Base-by-base conservation (phyloP, 2,329 filamentous ascomycete genomes). In the Parastagonospora nodorum region DNA sequence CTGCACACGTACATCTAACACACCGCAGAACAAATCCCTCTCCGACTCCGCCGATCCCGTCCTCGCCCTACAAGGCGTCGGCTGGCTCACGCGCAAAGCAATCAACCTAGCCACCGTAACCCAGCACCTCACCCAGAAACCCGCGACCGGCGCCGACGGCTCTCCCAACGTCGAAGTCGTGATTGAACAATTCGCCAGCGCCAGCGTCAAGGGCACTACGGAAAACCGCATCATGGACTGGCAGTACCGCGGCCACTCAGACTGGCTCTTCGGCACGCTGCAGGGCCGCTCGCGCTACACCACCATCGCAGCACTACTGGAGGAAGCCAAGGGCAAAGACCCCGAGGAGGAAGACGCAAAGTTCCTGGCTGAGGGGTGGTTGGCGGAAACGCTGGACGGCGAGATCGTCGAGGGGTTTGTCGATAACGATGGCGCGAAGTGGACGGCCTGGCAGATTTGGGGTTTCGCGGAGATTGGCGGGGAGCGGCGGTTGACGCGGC, bases 181-280 rank as follows among this genome's bases (percentile, higher is more conserved):
- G 74, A 86, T 92, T 68, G 82, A 85, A 50, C 90, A 95, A 77
- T 78, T 82, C 40, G 79, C 84, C 32, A 89, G 88, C 8, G 90
- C 86, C 52, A 88, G 86, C 48, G 78, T 95, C 57, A 84, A 83
- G 66, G 86, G 84, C 63, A 92, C 81, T 14, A 75, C 75, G 14
- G 87, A 89, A 69, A 66, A 74, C 7, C 82, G 87, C 41, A 74
- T 67, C 1, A 72, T 88, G 2, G 80, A 88, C 68, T 85, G 81
- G 76, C 70, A 74, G 19, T 80, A 75, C 47, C 86, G 88, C 61
- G 82, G 84, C 56, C 89, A 92, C 78, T 77, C 77, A 19, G 91
- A 96, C 78, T 87, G 86, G 80, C 83, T 96, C 60, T 96, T 95
- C 71, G 92, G 92, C 51, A 77, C 75, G 48, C 82, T 94, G 55